phyloP scores from a whole-genome alignment of 2,329 filamentous ascomycete species.

The Juglanconis oblonga region DNA sequence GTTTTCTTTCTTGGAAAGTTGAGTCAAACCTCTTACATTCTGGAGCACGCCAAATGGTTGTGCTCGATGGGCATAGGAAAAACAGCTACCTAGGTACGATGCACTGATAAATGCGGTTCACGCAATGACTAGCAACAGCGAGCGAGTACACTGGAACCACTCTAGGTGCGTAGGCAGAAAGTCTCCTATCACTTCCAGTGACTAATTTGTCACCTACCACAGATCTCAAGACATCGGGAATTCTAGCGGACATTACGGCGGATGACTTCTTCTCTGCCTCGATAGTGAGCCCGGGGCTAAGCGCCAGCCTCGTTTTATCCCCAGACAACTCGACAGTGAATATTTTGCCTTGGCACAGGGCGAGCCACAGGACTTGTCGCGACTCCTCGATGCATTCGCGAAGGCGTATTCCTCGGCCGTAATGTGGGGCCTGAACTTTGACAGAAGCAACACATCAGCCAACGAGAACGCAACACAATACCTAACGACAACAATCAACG shows the following conservation, averaged over 20 bases:
- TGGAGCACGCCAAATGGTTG: not conserved
- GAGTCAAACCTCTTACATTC: too few species aligned
- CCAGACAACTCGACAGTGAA: not conserved
- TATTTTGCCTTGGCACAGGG: constrained; percentile 5
- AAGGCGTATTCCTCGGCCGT: constrained; percentile 13
- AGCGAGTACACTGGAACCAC: constrained; percentile 9
- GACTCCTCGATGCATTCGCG: constrained; percentile 7
- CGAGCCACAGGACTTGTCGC: not conserved
- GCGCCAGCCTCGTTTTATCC: constrained; percentile 2
- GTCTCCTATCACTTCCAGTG: not conserved
- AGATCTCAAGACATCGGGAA: not conserved
- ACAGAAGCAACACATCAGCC: constrained; percentile 3
- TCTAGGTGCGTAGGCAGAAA: not conserved
- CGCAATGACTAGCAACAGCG: constrained; percentile 2
- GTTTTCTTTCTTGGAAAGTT: not conserved
- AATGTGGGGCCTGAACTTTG: constrained; percentile 13
- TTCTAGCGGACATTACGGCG: not conserved
- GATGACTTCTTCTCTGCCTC: constrained; percentile 11
- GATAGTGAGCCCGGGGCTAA: constrained; percentile 3
- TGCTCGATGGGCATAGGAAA: not conserved
- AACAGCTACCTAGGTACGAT: constrained; percentile 3
- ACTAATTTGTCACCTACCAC: not conserved
- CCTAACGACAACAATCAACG: not conserved
- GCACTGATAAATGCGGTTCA: constrained; percentile 1
- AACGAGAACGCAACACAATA: not conserved